Percentiles rank a stretch among this genome's conserved stretches.
These are phyloP conservation scores for Calonectria multiphialidica DNA, from an alignment of 2,329 filamentous ascomycete species.

Conservation along the genomic window DNA sequence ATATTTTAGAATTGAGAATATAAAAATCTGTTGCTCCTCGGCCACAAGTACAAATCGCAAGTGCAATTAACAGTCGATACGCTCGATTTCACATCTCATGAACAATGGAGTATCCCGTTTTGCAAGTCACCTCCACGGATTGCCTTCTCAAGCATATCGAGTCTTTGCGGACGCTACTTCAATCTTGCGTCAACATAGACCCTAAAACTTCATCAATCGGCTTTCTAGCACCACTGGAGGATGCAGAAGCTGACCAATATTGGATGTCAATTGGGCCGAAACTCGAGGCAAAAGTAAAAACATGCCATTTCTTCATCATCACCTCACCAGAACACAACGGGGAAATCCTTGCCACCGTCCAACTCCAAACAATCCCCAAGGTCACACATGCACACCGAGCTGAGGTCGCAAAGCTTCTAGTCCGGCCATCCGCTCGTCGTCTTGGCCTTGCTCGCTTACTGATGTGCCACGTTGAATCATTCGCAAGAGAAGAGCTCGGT, in stretches of 20 bases:
- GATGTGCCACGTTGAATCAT: background rate
- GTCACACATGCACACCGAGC: conserved; percentile 5
- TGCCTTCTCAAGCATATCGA: background rate
- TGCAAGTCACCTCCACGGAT: background rate
- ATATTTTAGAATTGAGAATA: background rate
- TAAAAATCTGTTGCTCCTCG: background rate
- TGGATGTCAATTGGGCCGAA: background rate
- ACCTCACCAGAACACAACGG: background rate
- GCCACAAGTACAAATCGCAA: background rate
- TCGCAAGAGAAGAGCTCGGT: background rate
- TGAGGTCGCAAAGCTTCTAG: conserved; percentile 1
- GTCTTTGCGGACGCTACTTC: background rate
- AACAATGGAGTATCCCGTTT: background rate
- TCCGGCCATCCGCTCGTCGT: background rate
- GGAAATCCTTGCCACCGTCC: background rate
- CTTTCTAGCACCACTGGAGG: background rate
- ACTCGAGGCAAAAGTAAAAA: background rate
- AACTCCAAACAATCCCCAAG: conserved; percentile 4
- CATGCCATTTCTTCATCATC: background rate
- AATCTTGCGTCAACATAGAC: background rate
- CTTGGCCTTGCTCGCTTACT: background rate
- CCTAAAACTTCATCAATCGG: background rate
- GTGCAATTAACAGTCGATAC: background rate
- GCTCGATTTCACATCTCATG: background rate
- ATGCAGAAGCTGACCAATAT: background rate